These are phyloP conservation scores for Hirschfeldia incana DNA, from an alignment of 345 rosid genomes.

Conservation along the genomic window DNA sequence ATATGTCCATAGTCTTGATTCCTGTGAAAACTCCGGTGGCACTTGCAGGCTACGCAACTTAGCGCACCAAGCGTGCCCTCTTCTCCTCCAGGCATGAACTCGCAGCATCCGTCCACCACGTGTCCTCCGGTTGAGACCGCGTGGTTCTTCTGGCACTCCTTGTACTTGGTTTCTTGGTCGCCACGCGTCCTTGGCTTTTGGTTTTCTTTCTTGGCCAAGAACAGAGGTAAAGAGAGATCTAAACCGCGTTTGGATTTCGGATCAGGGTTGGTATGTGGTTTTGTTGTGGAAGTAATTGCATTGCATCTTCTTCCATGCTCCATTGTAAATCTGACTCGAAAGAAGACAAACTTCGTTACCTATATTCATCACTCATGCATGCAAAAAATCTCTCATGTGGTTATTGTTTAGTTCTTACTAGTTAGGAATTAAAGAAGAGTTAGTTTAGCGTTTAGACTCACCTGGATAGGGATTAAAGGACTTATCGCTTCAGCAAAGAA, in stretches of 20 bases:
- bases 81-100: slow-evolving; percentile 85
- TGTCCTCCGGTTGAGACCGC: slow-evolving; percentile 79
- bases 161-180: slow-evolving; percentile 47
- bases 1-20: slow-evolving; percentile 44
- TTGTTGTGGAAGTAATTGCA: slow-evolving; percentile 23
- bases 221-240: slow-evolving; percentile 5
- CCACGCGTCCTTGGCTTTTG: slow-evolving; percentile 19
- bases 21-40: slow-evolving; percentile 96
- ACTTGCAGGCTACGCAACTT: slow-evolving; percentile 87
- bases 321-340: slow-evolving; percentile 30
- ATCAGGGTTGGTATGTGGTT: slow-evolving; percentile 14
- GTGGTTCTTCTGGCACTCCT: slow-evolving; percentile 93
- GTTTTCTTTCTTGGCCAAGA: slow-evolving; percentile 22
- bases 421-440: not conserved
- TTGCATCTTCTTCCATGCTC: slow-evolving; percentile 29
- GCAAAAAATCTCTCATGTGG: not conserved
- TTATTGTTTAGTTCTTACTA: not conserved
- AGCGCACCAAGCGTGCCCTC: slow-evolving; percentile 73
- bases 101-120: slow-evolving; percentile 96
- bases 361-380: slow-evolving; percentile 19
- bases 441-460: slow-evolving; percentile 5
- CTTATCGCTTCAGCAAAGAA: not conserved
- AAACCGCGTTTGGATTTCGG: slow-evolving; percentile 18
- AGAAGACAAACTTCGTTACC: not conserved
- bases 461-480: slow-evolving; percentile 1